Base-by-base conservation (phyloP, 164 flowering plant species). In the Nymphaea thermarum region DNA sequence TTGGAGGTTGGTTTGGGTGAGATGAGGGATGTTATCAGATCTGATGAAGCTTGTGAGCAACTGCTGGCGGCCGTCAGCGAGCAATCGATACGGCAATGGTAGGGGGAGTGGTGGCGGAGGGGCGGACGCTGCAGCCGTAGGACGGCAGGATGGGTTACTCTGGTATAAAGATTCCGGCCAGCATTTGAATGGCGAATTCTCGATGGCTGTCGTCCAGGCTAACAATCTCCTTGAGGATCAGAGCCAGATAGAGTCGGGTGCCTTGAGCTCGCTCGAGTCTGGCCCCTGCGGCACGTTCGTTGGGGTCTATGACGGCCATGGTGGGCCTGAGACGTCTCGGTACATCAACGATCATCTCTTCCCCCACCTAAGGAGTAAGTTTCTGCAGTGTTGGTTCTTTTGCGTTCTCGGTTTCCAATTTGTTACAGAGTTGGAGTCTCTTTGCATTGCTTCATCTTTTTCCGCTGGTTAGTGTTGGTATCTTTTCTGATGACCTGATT, bases 171-270 rank as follows among this genome's bases (percentile, higher is more conserved):
- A 90, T 70, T 67, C 68, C 12, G 96, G 93, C 7, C 93, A 90
- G 65, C 96, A 86, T 68, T 60, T 81, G 65, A 78, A 76, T 70
- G 96, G 96, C 42, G 93, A 87, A 10, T 90, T 86, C 67, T 90
- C 93, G 1, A 87, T 89, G 91, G 91, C 93, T 44, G 96, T 87
- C 0, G 89, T 89, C 63, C 93, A 89, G 68, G 96, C 96, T 63
- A 89, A 89, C 66, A 82, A 78, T 71, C 79, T 89, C 65, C 85
- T 87, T 14, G 96, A 90, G 84, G 96, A 90, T 80, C 91, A 87
- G 69, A 90, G 93, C 74, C 96, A 87, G 76, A 59, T 90, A 10
- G 93, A 90, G 73, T 86, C 91, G 2, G 93, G 96, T 4, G 70
- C 83, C 66, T 69, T 90, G 73, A 83, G 96, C 72, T 68, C 71